Percentiles rank a stretch among this genome's conserved stretches.
Evolutionary conservation across 441 rosid species (phyloP).

Genomic region (Sinapis alba): DNA sequence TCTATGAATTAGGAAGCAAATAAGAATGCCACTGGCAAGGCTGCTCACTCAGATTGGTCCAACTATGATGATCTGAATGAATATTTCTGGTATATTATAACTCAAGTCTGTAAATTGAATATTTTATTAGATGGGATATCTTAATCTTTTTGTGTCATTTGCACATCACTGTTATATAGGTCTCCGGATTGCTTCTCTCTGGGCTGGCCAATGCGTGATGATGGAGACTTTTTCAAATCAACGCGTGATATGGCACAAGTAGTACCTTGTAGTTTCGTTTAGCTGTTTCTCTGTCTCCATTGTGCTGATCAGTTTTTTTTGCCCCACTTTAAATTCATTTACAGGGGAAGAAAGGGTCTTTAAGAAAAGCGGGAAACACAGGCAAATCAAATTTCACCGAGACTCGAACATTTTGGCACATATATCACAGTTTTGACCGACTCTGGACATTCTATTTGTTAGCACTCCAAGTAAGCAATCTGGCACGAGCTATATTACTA

Average conservation of each 20-base stretch:
- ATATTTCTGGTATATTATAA: conserved; percentile 84
- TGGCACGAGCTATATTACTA: conserved; percentile 5
- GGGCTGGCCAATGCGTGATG: conserved; percentile 99
- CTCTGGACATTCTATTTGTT: conserved; percentile 93
- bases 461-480: conserved; percentile 80
- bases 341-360: conserved; percentile 67
- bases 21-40: conserved; percentile 77
- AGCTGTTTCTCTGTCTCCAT: conserved; percentile 21
- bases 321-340: conserved; percentile 14
- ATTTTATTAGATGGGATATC: conserved; percentile 17
- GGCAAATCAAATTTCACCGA: conserved; percentile 96
- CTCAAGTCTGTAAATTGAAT: conserved; percentile 27
- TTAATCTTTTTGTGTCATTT: conserved; percentile 12
- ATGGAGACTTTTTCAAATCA: conserved; percentile 91
- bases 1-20: conserved; percentile 73
- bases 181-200: conserved; percentile 96
- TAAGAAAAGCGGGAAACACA: conserved; percentile 57
- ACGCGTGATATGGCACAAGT: conserved; percentile 65
- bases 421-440: conserved; percentile 93
- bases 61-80: conserved; percentile 99
- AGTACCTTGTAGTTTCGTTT: conserved; percentile 25
- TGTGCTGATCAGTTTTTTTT: conserved; percentile 26
- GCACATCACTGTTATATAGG: conserved; percentile 49
- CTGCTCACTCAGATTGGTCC: conserved; percentile 94
- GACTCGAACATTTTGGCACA: conserved; percentile 95